A percentile compares a stretch with the other conserved stretches of the same genome.
phyloP scores from a whole-genome alignment of 1,284 basidiomycete genomes.

The Lentinus polychrous region DNA sequence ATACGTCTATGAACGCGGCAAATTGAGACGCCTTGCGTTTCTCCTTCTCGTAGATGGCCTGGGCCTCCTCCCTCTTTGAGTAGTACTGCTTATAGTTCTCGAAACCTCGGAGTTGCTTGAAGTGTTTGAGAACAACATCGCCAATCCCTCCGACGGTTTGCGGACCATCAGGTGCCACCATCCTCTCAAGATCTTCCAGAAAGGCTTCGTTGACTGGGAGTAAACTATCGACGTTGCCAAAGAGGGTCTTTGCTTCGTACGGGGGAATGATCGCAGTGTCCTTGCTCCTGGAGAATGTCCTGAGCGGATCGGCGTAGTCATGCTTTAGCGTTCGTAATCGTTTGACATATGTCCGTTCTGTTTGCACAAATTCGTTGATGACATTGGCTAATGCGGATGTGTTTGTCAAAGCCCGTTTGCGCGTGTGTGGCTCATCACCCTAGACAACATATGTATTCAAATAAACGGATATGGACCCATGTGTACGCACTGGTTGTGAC shows the following conservation, averaged over 20 bases:
- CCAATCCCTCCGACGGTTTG: conserved; percentile 65
- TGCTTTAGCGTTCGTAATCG: conserved; percentile 68
- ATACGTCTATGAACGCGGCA: conserved; percentile 78
- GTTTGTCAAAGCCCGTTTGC: conserved; percentile 11
- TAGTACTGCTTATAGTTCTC: conserved; percentile 91
- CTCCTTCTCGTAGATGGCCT: conserved; percentile 82
- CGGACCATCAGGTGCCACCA: conserved; percentile 54
- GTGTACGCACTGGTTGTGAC: conserved; percentile 35
- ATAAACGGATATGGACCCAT: neutral
- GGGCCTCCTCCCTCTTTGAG: conserved; percentile 89
- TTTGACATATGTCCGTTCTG: conserved; percentile 74
- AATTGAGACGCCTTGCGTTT: conserved; percentile 73
- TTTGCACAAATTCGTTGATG: conserved; percentile 70
- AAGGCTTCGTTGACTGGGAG: conserved; percentile 86
- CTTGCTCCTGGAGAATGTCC: conserved; percentile 78
- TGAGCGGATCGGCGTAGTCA: conserved; percentile 86
- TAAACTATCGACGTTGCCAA: conserved; percentile 89
- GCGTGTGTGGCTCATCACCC: conserved; percentile 10
- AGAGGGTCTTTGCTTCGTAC: conserved; percentile 89
- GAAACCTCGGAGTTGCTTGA: conserved; percentile 76
- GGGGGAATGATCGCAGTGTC: conserved; percentile 81
- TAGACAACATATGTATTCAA: neutral
- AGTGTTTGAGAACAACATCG: conserved; percentile 81
- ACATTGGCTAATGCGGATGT: conserved; percentile 58
- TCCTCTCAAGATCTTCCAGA: conserved; percentile 76